Base-by-base conservation (phyloP, 1,284 basidiomycete species). In the Cryptococcus sp. region DNA sequence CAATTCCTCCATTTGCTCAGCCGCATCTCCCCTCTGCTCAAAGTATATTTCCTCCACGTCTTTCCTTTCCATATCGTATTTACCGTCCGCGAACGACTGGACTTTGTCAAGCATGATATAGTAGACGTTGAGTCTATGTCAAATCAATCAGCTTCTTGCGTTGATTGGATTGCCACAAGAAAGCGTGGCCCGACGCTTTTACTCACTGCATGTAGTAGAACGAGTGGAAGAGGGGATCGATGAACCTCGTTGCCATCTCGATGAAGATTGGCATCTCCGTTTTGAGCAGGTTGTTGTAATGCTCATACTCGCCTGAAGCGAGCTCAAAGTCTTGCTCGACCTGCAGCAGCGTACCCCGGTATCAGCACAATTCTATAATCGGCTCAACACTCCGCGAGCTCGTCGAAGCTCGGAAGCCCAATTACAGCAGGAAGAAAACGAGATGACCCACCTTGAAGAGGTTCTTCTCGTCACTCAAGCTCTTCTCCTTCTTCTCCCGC, bases 151-250 rank as follows among this genome's bases (percentile, higher is more conserved):
- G 59, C 55, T 45, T 11, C 26, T 63, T n/a, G 52, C 29, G 29
- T n/a, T 62, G 47, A 25, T 34, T 25, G n/a, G 39, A 39, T 22
- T 44, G 46, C 41, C 4, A 45, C 54, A 38, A 44, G 41, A 46
- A 23, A 55, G 23, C 20, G n/a, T 50, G 39, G 23, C 51, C n/a
- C 48, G 23, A 40, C 57, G 46, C 8, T 29, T 34, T 43, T 43
- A 86, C 91, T 70, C 67, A 93, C 92, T 98, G 93, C 95, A 99
- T 98, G 79, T 97, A 99, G 83, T 92, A 99, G 83, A 95, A 94
- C 23, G 92, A 95, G 73, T 97, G 89, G 84, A 97, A 99, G 16
- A 99, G 81, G 1, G 96, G 96, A 64, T 95, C 89, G 74, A 99
- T 91, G 79, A 98, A 97, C 59, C 88, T 85, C 1, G 90, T 89